Evolutionary conservation across 345 rosid species (phyloP).

Genomic region (Cochlearia excelsa): DNA sequence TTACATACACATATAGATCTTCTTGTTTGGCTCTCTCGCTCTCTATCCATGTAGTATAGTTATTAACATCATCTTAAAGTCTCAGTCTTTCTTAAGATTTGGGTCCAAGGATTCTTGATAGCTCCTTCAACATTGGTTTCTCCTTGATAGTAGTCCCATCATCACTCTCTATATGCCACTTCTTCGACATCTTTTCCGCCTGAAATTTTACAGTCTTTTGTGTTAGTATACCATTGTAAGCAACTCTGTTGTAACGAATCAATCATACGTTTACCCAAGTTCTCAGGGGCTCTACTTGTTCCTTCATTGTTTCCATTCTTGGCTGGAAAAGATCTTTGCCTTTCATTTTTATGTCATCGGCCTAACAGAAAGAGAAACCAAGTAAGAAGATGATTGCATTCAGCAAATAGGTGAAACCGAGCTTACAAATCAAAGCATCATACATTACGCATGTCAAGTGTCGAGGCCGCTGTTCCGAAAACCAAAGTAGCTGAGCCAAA

Average conservation of each 20-base stretch:
- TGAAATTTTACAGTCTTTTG: slow-evolving; percentile 29
- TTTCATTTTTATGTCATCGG: slow-evolving; percentile 54
- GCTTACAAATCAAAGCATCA: slow-evolving; percentile 19
- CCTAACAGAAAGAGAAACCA: slow-evolving; percentile 34
- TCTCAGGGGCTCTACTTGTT: slow-evolving; percentile 57
- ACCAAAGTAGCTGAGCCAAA: slow-evolving; percentile 69
- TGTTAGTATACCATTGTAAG: slow-evolving; percentile 4
- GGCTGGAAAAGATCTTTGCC: slow-evolving; percentile 68
- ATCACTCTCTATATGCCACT: slow-evolving; percentile 58
- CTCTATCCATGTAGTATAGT: slow-evolving; percentile 1
- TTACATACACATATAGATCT: slow-evolving; percentile 9
- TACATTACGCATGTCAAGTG: slow-evolving; percentile 62
- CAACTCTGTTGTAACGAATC: neutral
- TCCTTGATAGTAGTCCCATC: slow-evolving; percentile 44
- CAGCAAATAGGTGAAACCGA: neutral
- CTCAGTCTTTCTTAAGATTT: slow-evolving; percentile 31
- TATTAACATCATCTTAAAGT: neutral
- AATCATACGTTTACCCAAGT: slow-evolving; percentile 55
- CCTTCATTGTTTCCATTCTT: slow-evolving; percentile 49
- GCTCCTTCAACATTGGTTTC: slow-evolving; percentile 69
- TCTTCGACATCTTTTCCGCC: slow-evolving; percentile 61
- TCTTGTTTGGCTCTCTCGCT: slow-evolving; percentile 14
- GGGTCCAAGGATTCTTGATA: slow-evolving; percentile 57
- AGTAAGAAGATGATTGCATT: neutral
- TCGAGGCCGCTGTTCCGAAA: slow-evolving; percentile 60